These are phyloP conservation scores for Poronia punctata DNA, from an alignment of 495 filamentous ascomycete species.

Conservation along the genomic window DNA sequence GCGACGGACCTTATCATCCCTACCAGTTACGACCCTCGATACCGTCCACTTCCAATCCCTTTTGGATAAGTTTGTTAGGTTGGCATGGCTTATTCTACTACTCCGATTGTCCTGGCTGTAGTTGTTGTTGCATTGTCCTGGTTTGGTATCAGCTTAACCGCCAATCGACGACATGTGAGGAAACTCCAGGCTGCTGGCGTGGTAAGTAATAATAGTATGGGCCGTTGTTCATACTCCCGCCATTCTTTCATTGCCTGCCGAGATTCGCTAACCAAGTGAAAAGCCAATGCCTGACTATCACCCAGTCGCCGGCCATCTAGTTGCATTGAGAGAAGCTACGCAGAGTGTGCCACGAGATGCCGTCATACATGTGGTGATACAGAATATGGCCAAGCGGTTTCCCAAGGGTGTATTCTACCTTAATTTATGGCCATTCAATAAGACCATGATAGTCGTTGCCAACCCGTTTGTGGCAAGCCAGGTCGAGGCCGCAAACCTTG, in stretches of 20 bases:
- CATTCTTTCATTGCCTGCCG: background rate
- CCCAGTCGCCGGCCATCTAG: conserved; percentile 22
- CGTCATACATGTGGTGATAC: conserved; percentile 10
- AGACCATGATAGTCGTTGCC: conserved; percentile 14
- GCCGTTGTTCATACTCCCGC: background rate
- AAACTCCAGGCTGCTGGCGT: conserved; percentile 5
- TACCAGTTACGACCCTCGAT: too few species aligned
- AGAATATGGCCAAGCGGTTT: conserved; percentile 7
- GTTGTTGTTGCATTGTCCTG: background rate
- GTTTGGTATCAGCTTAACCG: background rate
- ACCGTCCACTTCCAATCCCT: too few species aligned
- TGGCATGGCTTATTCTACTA: background rate
- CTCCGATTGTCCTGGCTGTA: background rate
- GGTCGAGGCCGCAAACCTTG: conserved; percentile 12
- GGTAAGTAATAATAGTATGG: background rate
- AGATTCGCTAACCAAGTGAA: background rate
- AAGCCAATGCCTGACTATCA: conserved; percentile 24
- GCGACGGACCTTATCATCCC: too few species aligned
- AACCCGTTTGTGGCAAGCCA: conserved; percentile 15
- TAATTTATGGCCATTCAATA: conserved; percentile 28
- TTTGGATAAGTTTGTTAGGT: too few species aligned
- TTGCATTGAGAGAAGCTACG: conserved; percentile 10
- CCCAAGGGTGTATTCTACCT: conserved; percentile 24
- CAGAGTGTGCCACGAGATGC: conserved; percentile 11
- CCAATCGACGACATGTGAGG: conserved; percentile 6